phyloP scores from a whole-genome alignment of 2,329 filamentous ascomycete genomes.

The Trichoderma citrinoviride region DNA sequence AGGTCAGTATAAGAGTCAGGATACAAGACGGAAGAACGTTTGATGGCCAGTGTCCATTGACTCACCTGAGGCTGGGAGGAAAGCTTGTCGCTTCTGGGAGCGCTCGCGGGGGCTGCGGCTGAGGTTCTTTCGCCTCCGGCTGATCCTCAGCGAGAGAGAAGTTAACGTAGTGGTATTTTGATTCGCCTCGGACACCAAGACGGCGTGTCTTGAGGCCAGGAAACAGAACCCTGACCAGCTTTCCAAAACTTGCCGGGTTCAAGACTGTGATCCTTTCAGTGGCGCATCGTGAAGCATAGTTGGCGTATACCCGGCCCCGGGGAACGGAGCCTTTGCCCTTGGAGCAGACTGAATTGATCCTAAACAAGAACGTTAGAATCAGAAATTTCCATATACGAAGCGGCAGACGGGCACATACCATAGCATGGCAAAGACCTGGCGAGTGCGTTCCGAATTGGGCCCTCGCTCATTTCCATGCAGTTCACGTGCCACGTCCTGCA shows the following conservation, averaged over 20 bases:
- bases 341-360: conserved; percentile 71
- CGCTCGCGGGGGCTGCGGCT: conserved; percentile 47
- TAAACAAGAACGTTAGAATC: conserved; percentile 42
- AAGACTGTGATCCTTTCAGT: conserved; percentile 91
- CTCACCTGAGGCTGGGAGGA: conserved; percentile 50
- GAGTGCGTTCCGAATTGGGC: conserved; percentile 76
- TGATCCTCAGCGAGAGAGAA: conserved; percentile 60
- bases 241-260: conserved; percentile 96
- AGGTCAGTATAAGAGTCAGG: conserved; percentile 1
- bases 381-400: background rate
- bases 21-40: too few relatives aligned
- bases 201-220: conserved; percentile 90
- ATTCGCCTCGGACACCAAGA: conserved; percentile 90
- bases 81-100: conserved; percentile 49
- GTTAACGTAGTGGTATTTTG: conserved; percentile 93
- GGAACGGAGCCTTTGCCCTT: conserved; percentile 83
- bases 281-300: conserved; percentile 89
- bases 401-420: conserved; percentile 57
- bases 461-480: conserved; percentile 77
- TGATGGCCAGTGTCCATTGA: too few relatives aligned
- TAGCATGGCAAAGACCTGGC: conserved; percentile 85
- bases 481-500: conserved; percentile 72
- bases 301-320: conserved; percentile 88
- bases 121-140: conserved; percentile 46
- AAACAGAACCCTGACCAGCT: conserved; percentile 93